Evolutionary conservation across 2,329 filamentous ascomycete genomes (phyloP).

Genomic region (Paecilomyces niveus): DNA sequence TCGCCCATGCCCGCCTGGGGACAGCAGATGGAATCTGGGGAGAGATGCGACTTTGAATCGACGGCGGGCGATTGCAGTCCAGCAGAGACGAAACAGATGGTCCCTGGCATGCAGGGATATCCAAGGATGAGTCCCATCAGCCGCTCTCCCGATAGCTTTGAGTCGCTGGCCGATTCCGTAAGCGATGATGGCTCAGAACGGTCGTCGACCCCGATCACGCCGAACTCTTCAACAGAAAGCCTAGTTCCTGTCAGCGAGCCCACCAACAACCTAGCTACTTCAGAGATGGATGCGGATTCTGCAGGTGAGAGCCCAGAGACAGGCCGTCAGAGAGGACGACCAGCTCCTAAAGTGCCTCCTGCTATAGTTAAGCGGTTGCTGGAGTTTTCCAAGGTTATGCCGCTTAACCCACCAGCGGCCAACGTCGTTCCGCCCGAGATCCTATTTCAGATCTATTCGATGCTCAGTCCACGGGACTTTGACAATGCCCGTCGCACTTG

Average conservation of each 20-base stretch:
- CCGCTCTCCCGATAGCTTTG: neutral
- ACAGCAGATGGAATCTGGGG: neutral
- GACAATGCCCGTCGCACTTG: slow-evolving; percentile 56
- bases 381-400: slow-evolving; percentile 3
- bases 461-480: slow-evolving; percentile 46
- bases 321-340: neutral
- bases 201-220: neutral
- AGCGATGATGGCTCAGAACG: neutral
- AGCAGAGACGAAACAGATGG: neutral
- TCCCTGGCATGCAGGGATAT: neutral
- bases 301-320: neutral
- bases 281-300: neutral
- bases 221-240: neutral
- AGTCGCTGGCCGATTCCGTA: neutral
- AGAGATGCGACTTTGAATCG: neutral
- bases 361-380: neutral
- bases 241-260: neutral
- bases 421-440: slow-evolving; percentile 42
- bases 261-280: neutral
- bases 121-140: neutral
- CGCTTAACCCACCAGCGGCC: slow-evolving; percentile 19
- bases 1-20: neutral
- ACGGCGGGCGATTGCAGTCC: neutral
- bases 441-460: slow-evolving; percentile 40
- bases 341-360: slow-evolving; percentile 3